A percentile compares a stretch with the other conserved stretches of the same genome.
Evolutionary conservation across 164 flowering plant genomes (phyloP).

Genomic region (Nelumbo lutea): DNA sequence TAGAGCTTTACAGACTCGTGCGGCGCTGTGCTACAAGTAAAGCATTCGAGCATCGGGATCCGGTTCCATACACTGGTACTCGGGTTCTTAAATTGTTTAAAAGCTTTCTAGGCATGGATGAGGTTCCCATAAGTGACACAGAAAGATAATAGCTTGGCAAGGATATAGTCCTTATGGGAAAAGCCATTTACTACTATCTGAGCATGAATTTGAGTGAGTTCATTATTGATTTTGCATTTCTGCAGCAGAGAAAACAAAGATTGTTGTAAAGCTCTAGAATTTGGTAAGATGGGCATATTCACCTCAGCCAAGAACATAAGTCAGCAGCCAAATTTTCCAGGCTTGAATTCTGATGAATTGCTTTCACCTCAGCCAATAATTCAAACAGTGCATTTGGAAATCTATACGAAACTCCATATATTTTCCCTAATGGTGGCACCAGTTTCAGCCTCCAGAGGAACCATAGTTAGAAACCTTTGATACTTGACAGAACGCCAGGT

Average conservation of each 20-base stretch:
- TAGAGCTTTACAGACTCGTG: constrained; percentile 27
- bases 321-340: background rate
- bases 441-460: too few relatives aligned
- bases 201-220: constrained; percentile 41
- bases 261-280: constrained; percentile 21
- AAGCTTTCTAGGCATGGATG: constrained; percentile 27
- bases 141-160: constrained; percentile 40
- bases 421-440: too few relatives aligned
- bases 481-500: too few relatives aligned
- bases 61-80: constrained; percentile 55
- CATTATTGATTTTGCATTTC: constrained; percentile 23
- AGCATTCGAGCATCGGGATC: constrained; percentile 39
- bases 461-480: too few relatives aligned
- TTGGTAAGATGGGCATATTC: background rate
- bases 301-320: background rate
- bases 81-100: constrained; percentile 30
- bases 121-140: constrained; percentile 30
- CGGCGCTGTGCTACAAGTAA: constrained; percentile 23
- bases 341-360: too few relatives aligned
- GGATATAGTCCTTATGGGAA: constrained; percentile 45
- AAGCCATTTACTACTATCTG: constrained; percentile 46
- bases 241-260: constrained; percentile 29
- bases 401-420: too few relatives aligned
- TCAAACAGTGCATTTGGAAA: too few relatives aligned
- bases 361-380: too few relatives aligned